A percentile compares a stretch with the other conserved stretches of the same genome.
phyloP scores from a whole-genome alignment of 2,329 filamentous ascomycete genomes.

The Periglandula ipomoeae region DNA sequence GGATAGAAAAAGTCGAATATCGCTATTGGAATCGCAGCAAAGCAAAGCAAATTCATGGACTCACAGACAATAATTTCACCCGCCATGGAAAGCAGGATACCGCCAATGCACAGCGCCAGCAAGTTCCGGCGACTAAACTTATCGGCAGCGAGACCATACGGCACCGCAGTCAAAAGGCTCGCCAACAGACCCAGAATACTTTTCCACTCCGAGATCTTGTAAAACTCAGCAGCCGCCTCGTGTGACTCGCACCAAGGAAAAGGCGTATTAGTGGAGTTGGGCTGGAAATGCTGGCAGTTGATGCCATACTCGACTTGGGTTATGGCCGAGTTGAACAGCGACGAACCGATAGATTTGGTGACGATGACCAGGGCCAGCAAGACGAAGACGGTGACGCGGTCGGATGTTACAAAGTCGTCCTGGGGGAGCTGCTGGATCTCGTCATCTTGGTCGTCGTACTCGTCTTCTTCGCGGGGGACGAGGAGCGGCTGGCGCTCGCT shows the following conservation, averaged over 20 bases:
- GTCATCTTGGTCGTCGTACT: not conserved
- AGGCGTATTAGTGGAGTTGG: not conserved
- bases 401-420: slow-evolving; percentile 1
- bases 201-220: not conserved
- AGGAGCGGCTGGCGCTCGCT: slow-evolving; percentile 5
- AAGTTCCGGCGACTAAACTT: slow-evolving; percentile 6
- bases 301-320: slow-evolving; percentile 2
- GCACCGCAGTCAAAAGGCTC: slow-evolving; percentile 2
- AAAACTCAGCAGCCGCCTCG: not conserved
- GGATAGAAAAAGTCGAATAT: no score
- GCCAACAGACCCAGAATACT: not conserved
- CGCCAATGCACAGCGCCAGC: slow-evolving; percentile 3
- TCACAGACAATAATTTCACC: slow-evolving; percentile 5
- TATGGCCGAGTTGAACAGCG: not conserved
- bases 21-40: not conserved
- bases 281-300: slow-evolving; percentile 1
- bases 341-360: not conserved
- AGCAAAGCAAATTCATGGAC: no score
- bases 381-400: slow-evolving; percentile 1
- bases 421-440: slow-evolving; percentile 3
- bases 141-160: slow-evolving; percentile 7
- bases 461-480: not conserved
- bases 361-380: slow-evolving; percentile 2
- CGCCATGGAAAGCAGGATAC: slow-evolving; percentile 3
- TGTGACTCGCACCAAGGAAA: not conserved